These are phyloP conservation scores for Pseudogymnoascus pannorum DNA, from an alignment of 2,329 filamentous ascomycete genomes.

Conservation along the genomic window DNA sequence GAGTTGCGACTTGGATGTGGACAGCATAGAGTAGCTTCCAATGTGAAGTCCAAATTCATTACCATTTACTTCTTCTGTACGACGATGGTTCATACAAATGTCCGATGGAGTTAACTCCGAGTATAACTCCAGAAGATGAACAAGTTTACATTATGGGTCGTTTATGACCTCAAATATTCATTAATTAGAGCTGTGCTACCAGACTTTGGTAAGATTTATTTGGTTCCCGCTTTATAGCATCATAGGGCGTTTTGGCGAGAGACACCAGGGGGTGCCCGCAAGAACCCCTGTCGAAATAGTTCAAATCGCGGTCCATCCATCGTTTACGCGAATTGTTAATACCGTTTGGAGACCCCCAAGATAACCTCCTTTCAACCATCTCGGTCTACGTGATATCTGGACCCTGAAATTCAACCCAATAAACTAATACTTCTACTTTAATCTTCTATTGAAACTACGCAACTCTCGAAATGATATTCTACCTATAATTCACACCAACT, in stretches of 20 bases:
- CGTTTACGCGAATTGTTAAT: slow-evolving; percentile 9
- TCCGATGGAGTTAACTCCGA: neutral
- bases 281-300: slow-evolving; percentile 10
- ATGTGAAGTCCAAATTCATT: neutral
- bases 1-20: slow-evolving; percentile 6
- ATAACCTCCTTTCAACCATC: slow-evolving; percentile 6
- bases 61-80: neutral
- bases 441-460: neutral
- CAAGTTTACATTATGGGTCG: neutral
- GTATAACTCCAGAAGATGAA: neutral
- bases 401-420: slow-evolving; percentile 5
- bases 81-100: neutral
- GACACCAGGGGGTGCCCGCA: slow-evolving; percentile 1
- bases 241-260: slow-evolving; percentile 4
- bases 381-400: neutral
- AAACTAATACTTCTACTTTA: neutral
- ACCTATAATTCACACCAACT: slow-evolving; percentile 3
- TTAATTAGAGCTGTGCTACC: neutral
- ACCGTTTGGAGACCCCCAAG: slow-evolving; percentile 1
- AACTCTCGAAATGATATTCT: neutral
- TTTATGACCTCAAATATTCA: neutral
- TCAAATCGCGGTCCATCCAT: slow-evolving; percentile 10
- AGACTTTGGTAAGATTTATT: neutral
- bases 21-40: slow-evolving; percentile 1
- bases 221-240: slow-evolving; percentile 9